A percentile compares a stretch with the other conserved stretches of the same genome.
Evolutionary conservation across 1,284 basidiomycete species (phyloP).

Genomic region (Heterobasidion irregulare): DNA sequence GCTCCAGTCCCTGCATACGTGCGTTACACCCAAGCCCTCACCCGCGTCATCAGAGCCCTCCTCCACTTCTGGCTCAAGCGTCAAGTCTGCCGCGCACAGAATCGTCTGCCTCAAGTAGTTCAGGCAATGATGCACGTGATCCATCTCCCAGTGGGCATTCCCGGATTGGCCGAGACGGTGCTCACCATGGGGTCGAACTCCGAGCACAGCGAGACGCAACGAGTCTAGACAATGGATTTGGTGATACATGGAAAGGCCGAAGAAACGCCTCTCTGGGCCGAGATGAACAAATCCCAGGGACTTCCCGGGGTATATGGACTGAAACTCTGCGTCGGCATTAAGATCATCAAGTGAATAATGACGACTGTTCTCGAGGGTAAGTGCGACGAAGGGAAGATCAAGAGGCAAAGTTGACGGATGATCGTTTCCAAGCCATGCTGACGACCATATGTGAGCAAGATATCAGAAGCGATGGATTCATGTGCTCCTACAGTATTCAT

Average conservation of each 20-base stretch:
- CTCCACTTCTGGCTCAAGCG: not conserved
- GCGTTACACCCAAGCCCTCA: not conserved
- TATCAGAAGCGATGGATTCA: not conserved
- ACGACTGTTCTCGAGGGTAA: constrained; percentile 15
- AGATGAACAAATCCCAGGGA: constrained; percentile 22
- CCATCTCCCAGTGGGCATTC: constrained; percentile 2
- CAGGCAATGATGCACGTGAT: constrained; percentile 7
- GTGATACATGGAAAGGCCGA: constrained; percentile 27
- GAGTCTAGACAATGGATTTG: constrained; percentile 29
- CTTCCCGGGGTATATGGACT: constrained; percentile 17
- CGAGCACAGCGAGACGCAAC: constrained; percentile 20
- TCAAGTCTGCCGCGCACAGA: not conserved
- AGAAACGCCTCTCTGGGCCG: constrained; percentile 20
- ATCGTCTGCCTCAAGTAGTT: constrained; percentile 1
- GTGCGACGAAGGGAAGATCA: constrained; percentile 11
- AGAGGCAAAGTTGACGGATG: constrained; percentile 12
- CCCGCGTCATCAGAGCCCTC: not conserved
- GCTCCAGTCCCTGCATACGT: not conserved
- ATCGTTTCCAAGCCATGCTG: constrained; percentile 14
- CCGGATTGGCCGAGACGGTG: constrained; percentile 4
- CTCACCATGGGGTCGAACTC: constrained; percentile 6
- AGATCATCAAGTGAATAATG: constrained; percentile 16
- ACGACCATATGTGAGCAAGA: not conserved
- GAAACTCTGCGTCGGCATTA: constrained; percentile 19
- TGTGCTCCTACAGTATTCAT: constrained; percentile 10